Conservation (phyloP, 164 flowering plant species). For the Magnolia changhungtana region DNA sequence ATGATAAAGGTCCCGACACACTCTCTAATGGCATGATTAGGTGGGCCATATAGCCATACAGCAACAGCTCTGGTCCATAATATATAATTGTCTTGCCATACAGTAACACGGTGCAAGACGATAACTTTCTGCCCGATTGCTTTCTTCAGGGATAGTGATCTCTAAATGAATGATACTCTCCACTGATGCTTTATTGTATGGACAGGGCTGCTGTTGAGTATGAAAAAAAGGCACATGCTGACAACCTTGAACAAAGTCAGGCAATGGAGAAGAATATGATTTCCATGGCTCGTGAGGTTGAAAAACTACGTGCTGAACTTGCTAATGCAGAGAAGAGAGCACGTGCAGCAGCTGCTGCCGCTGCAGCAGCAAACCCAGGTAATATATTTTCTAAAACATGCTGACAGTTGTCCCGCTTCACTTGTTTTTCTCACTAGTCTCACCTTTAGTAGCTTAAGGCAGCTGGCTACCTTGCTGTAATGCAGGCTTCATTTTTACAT, state of each 20-base stretch:
- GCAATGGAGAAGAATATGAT: slow-evolving; percentile 57
- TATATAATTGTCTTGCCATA: background rate
- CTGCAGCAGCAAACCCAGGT: slow-evolving; percentile 49
- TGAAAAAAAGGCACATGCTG: slow-evolving; percentile 59
- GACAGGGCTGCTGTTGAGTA: slow-evolving; percentile 62
- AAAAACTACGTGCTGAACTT: slow-evolving; percentile 55
- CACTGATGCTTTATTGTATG: background rate
- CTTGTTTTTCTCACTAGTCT: background rate
- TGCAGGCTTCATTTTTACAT: background rate
- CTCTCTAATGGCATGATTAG: background rate
- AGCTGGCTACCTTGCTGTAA: background rate
- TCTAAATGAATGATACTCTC: background rate
- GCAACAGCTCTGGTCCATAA: background rate
- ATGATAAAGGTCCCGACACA: no score
- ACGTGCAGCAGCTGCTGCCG: slow-evolving; percentile 50
- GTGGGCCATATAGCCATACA: background rate
- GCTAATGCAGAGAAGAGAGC: slow-evolving; percentile 67
- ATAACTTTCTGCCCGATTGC: background rate
- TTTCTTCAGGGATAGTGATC: background rate
- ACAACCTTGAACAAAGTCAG: slow-evolving; percentile 46
- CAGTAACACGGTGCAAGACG: background rate
- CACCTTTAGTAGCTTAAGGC: background rate
- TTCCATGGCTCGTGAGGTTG: slow-evolving; percentile 48
- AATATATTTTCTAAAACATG: slow-evolving; percentile 1
- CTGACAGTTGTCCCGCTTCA: background rate